Base-by-base conservation (phyloP, 805 yeast species). In the Starmerella stigmatis region DNA sequence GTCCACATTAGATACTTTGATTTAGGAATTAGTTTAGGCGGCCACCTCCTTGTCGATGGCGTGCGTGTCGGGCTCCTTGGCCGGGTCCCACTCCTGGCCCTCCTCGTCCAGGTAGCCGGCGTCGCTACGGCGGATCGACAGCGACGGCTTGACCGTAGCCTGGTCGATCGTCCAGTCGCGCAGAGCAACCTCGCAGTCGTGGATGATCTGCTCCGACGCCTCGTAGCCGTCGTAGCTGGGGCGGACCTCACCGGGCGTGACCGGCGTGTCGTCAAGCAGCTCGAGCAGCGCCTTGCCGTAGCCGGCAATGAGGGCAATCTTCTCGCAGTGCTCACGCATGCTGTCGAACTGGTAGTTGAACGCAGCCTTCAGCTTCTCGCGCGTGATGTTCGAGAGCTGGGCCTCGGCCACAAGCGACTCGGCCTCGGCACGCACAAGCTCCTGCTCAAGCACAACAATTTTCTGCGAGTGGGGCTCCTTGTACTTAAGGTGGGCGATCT, bases 341-440 rank as follows among this genome's bases (percentile, higher is more conserved):
- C 96, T 84, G 66, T 92, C 97, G 60, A 89, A 89, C 70, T 89
- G 96, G 71, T 89, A 88, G 73, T 83, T 79, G 76, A 84, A 92
- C 45, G 96, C 94, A 56, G 95, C 92, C 81, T 92, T 92, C 65
- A 89, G 75, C 74, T 88, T 88, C 72, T 88, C 96, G 70, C 98
- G 84, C 60, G 97, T 89, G 69, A 92, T 89, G 73, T 89, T 89
- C 53, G 96, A 85, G 64, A 89, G 78, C 74, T 89, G 98, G 49
- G 97, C 97, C 74, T 89, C 98, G 49, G 98, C 98, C 60, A 89
- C 98, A 59, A 89, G 78, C 42, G 96, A 86, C 72, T 92, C 97
- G 56, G 97, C 97, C 74, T 89, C 98, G 43, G 97, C 96, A 70
- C 98, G 81, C 57, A 92, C 97, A 65, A 92, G 77, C 71, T 92